Evolutionary conservation across 2,329 filamentous ascomycete species (phyloP).

Genomic region (Chalara sp.): DNA sequence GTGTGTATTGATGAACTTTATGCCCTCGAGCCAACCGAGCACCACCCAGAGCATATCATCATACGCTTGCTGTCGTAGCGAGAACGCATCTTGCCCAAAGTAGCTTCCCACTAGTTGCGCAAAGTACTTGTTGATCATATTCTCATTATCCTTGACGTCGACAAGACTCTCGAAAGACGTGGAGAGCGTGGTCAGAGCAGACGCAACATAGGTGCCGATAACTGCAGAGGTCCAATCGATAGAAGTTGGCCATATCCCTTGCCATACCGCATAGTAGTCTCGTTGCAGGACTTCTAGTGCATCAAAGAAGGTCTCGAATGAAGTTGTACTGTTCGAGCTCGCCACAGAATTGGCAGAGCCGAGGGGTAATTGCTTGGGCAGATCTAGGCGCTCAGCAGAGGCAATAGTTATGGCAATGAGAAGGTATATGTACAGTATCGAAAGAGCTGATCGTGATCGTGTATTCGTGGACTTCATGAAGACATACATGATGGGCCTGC

Average conservation of each 20-base stretch:
- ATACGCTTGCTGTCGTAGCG: slow-evolving; percentile 71
- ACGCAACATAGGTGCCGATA: slow-evolving; percentile 70
- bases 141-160: slow-evolving; percentile 44
- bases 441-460: too few species aligned
- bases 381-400: not conserved
- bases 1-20: slow-evolving; percentile 71
- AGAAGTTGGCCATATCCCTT: slow-evolving; percentile 74
- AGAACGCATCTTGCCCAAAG: slow-evolving; percentile 76
- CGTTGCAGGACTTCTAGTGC: slow-evolving; percentile 72
- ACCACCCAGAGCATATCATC: slow-evolving; percentile 97
- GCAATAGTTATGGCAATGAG: too few species aligned
- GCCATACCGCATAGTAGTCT: slow-evolving; percentile 68
- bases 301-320: slow-evolving; percentile 31
- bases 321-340: slow-evolving; percentile 6
- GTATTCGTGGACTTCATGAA: too few species aligned
- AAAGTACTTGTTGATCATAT: slow-evolving; percentile 79
- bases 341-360: not conserved
- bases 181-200: slow-evolving; percentile 65
- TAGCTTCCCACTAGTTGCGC: slow-evolving; percentile 71
- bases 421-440: too few species aligned
- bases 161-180: slow-evolving; percentile 43
- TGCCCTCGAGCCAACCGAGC: slow-evolving; percentile 78
- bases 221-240: slow-evolving; percentile 96
- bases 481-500: too few species aligned
- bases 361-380: not conserved